Base-by-base conservation (phyloP, 371 early-diverging fungal species). In the Basidiobolus heterosporus region DNA sequence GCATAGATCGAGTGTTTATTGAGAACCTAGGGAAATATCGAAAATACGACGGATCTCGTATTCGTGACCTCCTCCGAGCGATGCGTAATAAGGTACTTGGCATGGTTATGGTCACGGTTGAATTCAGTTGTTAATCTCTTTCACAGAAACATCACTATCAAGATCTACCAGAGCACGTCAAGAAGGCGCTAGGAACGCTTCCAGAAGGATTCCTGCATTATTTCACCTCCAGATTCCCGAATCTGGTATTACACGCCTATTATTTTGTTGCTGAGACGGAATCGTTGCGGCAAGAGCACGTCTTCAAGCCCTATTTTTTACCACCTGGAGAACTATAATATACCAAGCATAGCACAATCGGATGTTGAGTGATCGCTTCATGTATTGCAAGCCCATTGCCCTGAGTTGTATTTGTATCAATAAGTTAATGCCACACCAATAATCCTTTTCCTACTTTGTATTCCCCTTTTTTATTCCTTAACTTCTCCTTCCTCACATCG, bases 61-160 rank as follows among this genome's bases (percentile, higher is more conserved):
- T 92, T 11, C 74, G 83, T 2, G 96, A 97, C 59, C 66, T 97
- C 50, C 57, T 97, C 52, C 75, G 98, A 35, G 88, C 87, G 1
- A 61, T 97, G 41, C 70, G 97, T 46, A 96, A 96, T 57, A 93
- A 91, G 76, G 86, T 82, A 64, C 35, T 30, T 36, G n/a, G 14
- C 36, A 17, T 17, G 5, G 30, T 13, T 16, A 46, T 15, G 14
- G 16, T 8, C 14, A 45, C 7, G 6, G 22, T 17, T 44, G 8
- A 22, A 44, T 19, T 15, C 7, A 22, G 15, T 15, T 40, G 42
- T 62, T 42, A 8, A 14, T 30, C 14, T 24, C 5, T 43, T 17
- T n/a, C 15, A 30, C 57, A 74, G 86, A 90, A 91, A 79, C 88
- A 92, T 56, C 96, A 96, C 57, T 96, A 87, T 69, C 88, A 89